phyloP scores from a whole-genome alignment of 352 stramenopile genomes.

The Pythium biforme region DNA sequence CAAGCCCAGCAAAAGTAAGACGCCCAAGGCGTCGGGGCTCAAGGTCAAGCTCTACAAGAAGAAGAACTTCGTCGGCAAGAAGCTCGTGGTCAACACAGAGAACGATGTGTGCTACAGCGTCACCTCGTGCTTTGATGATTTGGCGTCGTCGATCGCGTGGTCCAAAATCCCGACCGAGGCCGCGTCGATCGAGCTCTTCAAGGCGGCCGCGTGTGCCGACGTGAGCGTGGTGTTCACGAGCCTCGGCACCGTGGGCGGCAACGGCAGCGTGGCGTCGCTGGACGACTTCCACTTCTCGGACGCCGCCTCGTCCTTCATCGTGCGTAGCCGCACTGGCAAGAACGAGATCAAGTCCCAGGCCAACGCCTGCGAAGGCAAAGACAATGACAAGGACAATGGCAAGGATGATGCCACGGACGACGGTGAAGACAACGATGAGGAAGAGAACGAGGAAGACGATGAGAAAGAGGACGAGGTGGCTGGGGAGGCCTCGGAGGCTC shows the following conservation, averaged over 20 bases:
- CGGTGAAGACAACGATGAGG: neutral
- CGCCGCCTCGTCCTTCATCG: constrained; percentile 11
- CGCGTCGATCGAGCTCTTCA: constrained; percentile 9
- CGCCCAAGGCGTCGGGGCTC: neutral
- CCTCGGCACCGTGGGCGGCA: constrained; percentile 5
- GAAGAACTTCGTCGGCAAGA: constrained; percentile 3
- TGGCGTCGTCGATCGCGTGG: constrained; percentile 9
- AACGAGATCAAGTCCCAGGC: neutral
- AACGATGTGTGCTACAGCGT: constrained; percentile 18
- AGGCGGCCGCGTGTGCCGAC: neutral
- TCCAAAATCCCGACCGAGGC: neutral
- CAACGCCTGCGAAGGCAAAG: neutral
- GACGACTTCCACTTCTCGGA: constrained; percentile 11
- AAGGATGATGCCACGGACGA: neutral
- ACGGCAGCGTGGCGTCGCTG: constrained; percentile 6
- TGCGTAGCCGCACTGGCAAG: neutral
- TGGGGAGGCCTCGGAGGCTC: neutral
- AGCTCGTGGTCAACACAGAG: constrained; percentile 5
- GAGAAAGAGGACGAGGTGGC: neutral
- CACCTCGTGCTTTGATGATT: constrained; percentile 10
- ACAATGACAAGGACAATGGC: neutral
- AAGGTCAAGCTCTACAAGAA: constrained; percentile 14
- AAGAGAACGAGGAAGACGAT: neutral
- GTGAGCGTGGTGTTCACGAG: neutral
- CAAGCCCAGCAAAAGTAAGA: neutral